Percentiles rank a stretch among this genome's conserved stretches.
Conservation (phyloP, 176 grass and related monocot genomes). For the Zoysia japonica region DNA sequence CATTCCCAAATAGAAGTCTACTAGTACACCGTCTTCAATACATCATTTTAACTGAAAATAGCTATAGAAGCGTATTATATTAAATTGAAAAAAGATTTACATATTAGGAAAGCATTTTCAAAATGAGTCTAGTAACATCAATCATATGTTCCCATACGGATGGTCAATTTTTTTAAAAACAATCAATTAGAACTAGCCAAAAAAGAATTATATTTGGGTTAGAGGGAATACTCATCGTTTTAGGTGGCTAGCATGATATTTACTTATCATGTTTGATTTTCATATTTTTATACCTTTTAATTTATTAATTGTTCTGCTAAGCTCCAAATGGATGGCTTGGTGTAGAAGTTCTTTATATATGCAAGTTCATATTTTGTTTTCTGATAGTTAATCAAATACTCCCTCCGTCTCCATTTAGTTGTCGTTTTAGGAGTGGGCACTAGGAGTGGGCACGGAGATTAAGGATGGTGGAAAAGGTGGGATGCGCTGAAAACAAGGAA, state of each 20-base stretch:
- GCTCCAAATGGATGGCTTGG: not conserved
- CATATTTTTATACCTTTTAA: not conserved
- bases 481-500: too few species aligned
- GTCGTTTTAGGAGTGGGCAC: too few species aligned
- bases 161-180: not conserved
- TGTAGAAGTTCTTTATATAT: not conserved
- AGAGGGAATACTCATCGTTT: not conserved
- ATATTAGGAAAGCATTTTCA: not conserved
- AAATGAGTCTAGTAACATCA: not conserved
- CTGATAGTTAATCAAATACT: conserved; percentile 1
- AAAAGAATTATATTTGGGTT: not conserved
- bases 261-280: not conserved
- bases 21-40: too few species aligned
- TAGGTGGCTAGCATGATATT: not conserved
- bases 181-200: not conserved
- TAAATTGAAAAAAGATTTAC: not conserved
- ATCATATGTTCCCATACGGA: not conserved
- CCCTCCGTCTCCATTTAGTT: too few species aligned
- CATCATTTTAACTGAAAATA: not conserved
- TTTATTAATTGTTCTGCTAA: not conserved
- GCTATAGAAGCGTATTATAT: not conserved
- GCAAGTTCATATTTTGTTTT: not conserved
- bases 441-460: too few species aligned
- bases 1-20: not conserved
- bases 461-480: too few species aligned